Evolutionary conservation across 1,139 yeast species (phyloP), one percentile per base, ranked within the genome.

Genomic region (Blastobotrys malaysiensis): DNA sequence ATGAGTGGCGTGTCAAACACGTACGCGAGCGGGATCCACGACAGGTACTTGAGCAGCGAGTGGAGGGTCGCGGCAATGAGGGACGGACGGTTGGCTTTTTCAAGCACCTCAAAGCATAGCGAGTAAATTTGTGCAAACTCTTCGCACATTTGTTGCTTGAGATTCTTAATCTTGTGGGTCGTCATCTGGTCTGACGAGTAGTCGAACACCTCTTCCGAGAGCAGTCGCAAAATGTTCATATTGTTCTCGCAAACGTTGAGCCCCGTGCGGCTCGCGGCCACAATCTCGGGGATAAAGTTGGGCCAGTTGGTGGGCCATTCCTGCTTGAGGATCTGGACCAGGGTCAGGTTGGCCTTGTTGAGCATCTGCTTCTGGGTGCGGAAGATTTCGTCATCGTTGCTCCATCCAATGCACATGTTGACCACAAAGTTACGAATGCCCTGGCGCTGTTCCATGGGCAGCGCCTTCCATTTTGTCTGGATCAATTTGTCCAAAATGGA

Each of bases 231-330:
- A 58, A 95, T 91, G 60, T 85, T 83, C 98, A 93, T 93, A 72
- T 93, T 93, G 73, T 93, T 93, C 72, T 93, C 99, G 75, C 99
- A 95, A 50, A 93, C 97, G 65, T 90, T 91, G 71, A 87, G 82
- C 46, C 95, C 86, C 18, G 95, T 83, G 59, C 89, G 82, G 52
- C 96, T 86, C 61, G 96, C 85, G 59, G 80, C 80, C 47, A 93
- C 95, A 59, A 93, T 81, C 69, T 95, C 99, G 13, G 98, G 97
- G 53, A 93, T 86, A 66, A 95, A 93, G 64, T 87, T 88, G 20
- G 98, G 98, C 99, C 99, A 93, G 68, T 90, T 88, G 63, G 85
- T 90, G 45, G 99, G 99, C 99, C 99, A 93, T 69, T 93, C 99
- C 72, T 95, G 98, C 69, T 93, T 93, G 66, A 93, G 81, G 52